Evolutionary conservation across 1,139 yeast species (phyloP).

Genomic region (Magnusiomyces magnusii): DNA sequence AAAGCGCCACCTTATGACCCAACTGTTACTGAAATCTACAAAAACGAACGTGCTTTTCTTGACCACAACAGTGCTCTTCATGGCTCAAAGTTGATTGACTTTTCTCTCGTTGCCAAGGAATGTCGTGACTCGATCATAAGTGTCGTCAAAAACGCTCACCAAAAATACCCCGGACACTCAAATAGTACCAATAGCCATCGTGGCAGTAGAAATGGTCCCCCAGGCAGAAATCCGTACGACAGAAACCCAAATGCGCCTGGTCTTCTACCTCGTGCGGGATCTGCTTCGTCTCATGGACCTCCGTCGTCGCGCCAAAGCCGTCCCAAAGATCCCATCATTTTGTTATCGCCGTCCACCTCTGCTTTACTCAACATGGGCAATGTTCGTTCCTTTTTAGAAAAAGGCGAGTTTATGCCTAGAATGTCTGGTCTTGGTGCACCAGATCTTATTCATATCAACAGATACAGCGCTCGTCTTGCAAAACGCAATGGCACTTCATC

Average conservation of each 20-base stretch:
- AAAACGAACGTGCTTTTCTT: slow-evolving; percentile 57
- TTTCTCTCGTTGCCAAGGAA: slow-evolving; percentile 64
- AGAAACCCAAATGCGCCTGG: slow-evolving; percentile 4
- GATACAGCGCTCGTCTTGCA: slow-evolving; percentile 47
- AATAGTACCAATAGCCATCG: slow-evolving; percentile 14
- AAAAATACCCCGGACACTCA: not conserved
- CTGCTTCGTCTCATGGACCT: not conserved
- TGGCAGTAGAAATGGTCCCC: slow-evolving; percentile 2
- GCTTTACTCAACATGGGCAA: slow-evolving; percentile 75
- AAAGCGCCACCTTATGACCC: slow-evolving; percentile 41
- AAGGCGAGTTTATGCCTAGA: slow-evolving; percentile 64
- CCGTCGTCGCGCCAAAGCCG: slow-evolving; percentile 10
- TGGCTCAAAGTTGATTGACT: slow-evolving; percentile 59
- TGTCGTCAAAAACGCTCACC: slow-evolving; percentile 3
- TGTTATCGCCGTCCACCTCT: slow-evolving; percentile 92
- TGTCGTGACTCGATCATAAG: slow-evolving; percentile 55
- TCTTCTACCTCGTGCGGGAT: not conserved
- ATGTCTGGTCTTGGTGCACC: slow-evolving; percentile 33
- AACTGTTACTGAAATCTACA: slow-evolving; percentile 45
- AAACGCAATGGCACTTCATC: not conserved
- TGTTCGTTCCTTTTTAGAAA: slow-evolving; percentile 73
- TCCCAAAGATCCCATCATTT: slow-evolving; percentile 76
- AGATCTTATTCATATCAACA: slow-evolving; percentile 47
- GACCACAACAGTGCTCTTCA: slow-evolving; percentile 77
- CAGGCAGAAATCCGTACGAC: slow-evolving; percentile 1